Evolutionary conservation across 1,139 yeast genomes (phyloP).

Genomic region (Geotrichum fermentans): DNA sequence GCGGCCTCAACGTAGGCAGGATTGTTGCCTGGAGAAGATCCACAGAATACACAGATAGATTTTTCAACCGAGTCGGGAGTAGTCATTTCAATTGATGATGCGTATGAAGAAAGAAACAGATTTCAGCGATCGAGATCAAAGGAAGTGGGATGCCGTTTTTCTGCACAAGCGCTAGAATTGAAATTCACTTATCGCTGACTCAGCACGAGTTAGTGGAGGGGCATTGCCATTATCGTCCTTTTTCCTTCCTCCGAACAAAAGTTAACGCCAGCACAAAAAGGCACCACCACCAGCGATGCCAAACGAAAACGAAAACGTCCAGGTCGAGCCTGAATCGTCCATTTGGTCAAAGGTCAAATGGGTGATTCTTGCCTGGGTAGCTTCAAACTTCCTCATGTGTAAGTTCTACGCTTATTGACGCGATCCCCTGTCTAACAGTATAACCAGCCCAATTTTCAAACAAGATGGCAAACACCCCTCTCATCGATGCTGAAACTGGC

Average conservation of each 20-base stretch:
- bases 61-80: conserved; percentile 35
- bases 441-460: conserved; percentile 1
- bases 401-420: background rate
- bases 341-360: conserved; percentile 14
- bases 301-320: conserved; percentile 3
- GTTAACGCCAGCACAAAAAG: no score
- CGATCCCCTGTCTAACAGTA: background rate
- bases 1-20: conserved; percentile 53
- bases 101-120: background rate
- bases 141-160: no score
- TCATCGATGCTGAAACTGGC: background rate
- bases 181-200: no score
- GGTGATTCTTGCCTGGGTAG: conserved; percentile 16
- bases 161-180: no score
- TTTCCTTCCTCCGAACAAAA: no score
- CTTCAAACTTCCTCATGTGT: conserved; percentile 1
- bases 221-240: no score
- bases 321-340: conserved; percentile 6
- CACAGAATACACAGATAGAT: conserved; percentile 78
- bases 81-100: background rate
- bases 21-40: conserved; percentile 68
- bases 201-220: no score
- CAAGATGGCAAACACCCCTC: background rate
- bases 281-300: conserved; percentile 4
- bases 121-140: no score